Evolutionary conservation across 208 protist genomes (phyloP), one percentile per base, ranked within the genome.

Genomic region (Leptomonas seymouri): DNA sequence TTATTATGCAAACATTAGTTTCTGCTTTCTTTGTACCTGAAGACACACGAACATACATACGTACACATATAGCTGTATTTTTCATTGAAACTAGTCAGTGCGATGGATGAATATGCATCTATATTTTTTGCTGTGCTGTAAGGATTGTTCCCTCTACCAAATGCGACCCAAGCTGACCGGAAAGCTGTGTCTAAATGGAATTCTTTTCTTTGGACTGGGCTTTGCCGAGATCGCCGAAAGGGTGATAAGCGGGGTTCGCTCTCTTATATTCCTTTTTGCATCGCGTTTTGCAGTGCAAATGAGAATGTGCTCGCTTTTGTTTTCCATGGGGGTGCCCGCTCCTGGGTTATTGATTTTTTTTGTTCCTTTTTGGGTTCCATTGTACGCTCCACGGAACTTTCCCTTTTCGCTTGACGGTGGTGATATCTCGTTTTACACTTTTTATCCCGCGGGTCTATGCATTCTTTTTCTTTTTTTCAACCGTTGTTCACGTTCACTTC

Each of bases 271-370:
- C 18, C 44, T 48, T 48, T 48, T 21, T 48, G 20, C 12, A 48
- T n/a, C 11, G 11, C 18, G 12, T 16, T 16, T 48, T 16, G 12
- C 44, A 48, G 20, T 48, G 44, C 44, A 48, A 16, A 48, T 6
- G n/a, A 23, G 9, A 39, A 39, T 12, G 34, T 39, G 3, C 34
- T 39, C 34, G 9, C 14, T 30, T 59, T 64, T 31, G 57, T 71
- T 57, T 55, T 49, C n/a, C n/a, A n/a, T n/a, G n/a, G n/a, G n/a
- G n/a, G n/a, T n/a, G n/a, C n/a, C n/a, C n/a, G n/a, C n/a, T n/a
- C n/a, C n/a, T n/a, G n/a, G n/a, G n/a, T 67, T 65, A 54, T 50
- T 48, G 41, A 64, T 64, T 67, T 65, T 71, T 71, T 23, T 60
- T 71, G 36, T 41, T 55, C 27, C 8, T 28, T 31, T 48, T 6